Evolutionary conservation across 139 green algal species (phyloP), one percentile per base, ranked within the genome.

Genomic region (Yamagishiella unicocca): DNA sequence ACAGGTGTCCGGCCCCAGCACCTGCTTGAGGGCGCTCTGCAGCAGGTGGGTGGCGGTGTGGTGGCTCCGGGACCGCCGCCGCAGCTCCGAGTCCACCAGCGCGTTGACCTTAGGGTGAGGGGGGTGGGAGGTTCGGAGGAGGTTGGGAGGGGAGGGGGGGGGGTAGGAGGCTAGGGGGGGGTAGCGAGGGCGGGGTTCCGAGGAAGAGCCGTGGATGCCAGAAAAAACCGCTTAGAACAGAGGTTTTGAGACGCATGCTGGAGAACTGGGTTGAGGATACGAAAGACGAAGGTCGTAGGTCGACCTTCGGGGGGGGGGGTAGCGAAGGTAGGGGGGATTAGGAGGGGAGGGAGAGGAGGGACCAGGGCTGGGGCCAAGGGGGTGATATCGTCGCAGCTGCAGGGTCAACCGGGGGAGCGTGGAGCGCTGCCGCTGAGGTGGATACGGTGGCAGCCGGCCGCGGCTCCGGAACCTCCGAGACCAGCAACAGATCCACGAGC

Each of bases 11-110:
- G 93, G 89, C 27, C 96, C 96, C 68, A 99, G 89, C 38, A 98
- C 96, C 46, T 58, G n/a, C 91, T 96, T 96, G 12, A 97, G 91
- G 4, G 95, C 94, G 4, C 88, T 88, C 82, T 85, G 79, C 71
- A 99, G 92, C 70, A 99, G 93, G 92, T 99, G 97, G 0, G 97
- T 99, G 33, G 97, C 96, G 1, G 96, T 98, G 94, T 99, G 97
- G 90, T 99, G 93, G 24, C 80, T 82, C 29, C 88, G 76, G 0
- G 87, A 74, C 31, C 92, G 89, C 22, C 89, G 87, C 2, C 95
- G 88, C 35, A 93, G 68, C 1, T 31, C 40, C 21, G 58, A 50
- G 71, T 98, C 95, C 82, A 98, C 96, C 31, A 72, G 40, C 0
- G 94, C 95, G 1, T 46, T 73, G 45, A 97, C 89, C 92, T 95